Evolutionary conservation across 176 grass and related monocot genomes (phyloP), one percentile per base, ranked within the genome.

Genomic region (Oryza meyeriana): DNA sequence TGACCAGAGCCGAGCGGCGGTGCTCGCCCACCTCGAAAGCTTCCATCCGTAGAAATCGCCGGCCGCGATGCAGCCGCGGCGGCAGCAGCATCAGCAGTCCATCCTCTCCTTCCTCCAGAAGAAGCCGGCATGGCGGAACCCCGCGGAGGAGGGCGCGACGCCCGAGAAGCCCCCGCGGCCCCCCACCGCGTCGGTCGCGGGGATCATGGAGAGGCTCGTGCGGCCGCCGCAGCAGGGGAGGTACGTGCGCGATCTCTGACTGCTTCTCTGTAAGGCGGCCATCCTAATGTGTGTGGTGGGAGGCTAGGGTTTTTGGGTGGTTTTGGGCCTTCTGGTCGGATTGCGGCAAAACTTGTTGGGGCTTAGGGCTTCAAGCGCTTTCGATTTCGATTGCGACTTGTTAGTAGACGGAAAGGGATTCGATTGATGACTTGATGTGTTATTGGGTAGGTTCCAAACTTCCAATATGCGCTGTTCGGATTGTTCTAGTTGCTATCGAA

Each of bases 31-130:
- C 30, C 77, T 55, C 69, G 27, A 48, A 50, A 1, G 71, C 1
- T 14, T 47, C 64, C 48, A 44, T 9, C 52, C 22, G 12, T 11
- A 12, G 9, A 8, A 5, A 16, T 67, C 63, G 75, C 26, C 41
- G 5, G 34, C 20, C 72, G n/a, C 66, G 66, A 91, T 92, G 82
- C 73, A 85, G 57, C 87, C 76, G 45, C 63, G 57, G 55, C 77
- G 85, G 33, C 80, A 50, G 86, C 86, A 83, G 64, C 92, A 82
- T 68, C 93, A 98, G 79, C 87, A 89, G 72, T 98, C 95, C 31
- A 91, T 98, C 61, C 92, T 91, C 84, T 88, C 95, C 20, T 98
- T 98, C 86, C 76, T 91, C 69, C 72, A 85, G 42, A 96, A 77
- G 71, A 78, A 85, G 66, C 72, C 83, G 70, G 64, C 85, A 67